phyloP scores from a whole-genome alignment of 345 rosid genomes.

The Acer saccharum region DNA sequence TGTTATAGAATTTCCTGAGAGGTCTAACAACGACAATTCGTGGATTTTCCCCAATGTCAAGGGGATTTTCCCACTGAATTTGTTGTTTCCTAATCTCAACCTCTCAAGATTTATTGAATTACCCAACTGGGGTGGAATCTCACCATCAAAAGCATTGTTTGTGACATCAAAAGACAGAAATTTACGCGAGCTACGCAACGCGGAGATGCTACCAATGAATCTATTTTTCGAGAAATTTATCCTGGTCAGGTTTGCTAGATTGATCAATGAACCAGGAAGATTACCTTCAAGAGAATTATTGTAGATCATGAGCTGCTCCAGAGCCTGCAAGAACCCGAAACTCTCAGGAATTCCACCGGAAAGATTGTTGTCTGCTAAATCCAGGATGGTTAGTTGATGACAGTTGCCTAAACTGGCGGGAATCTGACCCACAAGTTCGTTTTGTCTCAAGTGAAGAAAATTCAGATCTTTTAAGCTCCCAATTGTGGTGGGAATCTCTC shows the following conservation, averaged over 20 bases:
- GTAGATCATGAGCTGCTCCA: constrained; percentile 85
- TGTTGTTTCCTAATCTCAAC: constrained; percentile 77
- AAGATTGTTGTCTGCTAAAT: constrained; percentile 82
- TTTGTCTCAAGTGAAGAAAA: constrained; percentile 82
- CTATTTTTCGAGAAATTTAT: constrained; percentile 77
- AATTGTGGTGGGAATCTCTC: constrained; percentile 63
- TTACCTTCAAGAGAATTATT: constrained; percentile 83
- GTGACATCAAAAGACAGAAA: constrained; percentile 90
- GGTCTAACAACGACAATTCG: constrained; percentile 63
- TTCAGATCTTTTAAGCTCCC: constrained; percentile 60
- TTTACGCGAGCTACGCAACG: constrained; percentile 60
- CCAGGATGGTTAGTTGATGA: constrained; percentile 66
- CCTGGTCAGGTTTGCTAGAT: constrained; percentile 73
- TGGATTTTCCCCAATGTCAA: constrained; percentile 76
- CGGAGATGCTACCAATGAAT: constrained; percentile 69
- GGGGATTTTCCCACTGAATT: constrained; percentile 73
- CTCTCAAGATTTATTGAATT: constrained; percentile 81
- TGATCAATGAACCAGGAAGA: constrained; percentile 62
- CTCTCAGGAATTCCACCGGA: constrained; percentile 66
- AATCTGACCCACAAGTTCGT: constrained; percentile 62
- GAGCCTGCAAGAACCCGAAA: constrained; percentile 50
- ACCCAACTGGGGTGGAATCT: constrained; percentile 71
- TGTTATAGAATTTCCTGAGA: constrained; percentile 70
- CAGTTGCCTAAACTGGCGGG: constrained; percentile 79
- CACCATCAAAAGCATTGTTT: constrained; percentile 58